Evolutionary conservation across 257 asterid species (phyloP), one percentile per base, ranked within the genome.

Genomic region (Plantago ovata): DNA sequence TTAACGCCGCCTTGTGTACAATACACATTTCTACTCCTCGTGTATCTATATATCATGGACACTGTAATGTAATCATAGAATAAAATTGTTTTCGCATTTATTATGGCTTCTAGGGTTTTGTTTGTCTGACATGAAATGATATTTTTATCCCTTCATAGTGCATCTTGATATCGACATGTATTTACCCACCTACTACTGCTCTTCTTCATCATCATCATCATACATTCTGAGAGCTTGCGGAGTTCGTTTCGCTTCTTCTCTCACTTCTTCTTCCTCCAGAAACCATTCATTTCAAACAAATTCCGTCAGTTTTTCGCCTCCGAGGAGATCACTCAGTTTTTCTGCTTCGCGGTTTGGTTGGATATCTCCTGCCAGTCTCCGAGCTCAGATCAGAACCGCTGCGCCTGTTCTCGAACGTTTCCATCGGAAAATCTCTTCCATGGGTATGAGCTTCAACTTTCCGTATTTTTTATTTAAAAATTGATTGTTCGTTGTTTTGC

Each of bases 381-480:
- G 68, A 68, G 82, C 89, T 75, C 94, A 73, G 81, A 82, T 82
- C 80, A 78, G 81, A 42, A 44, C 79, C 2, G 65, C 62, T 2
- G 68, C 85, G 53, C 79, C 93, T 11, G 72, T 70, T 58, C 45
- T 85, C 66, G 77, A 78, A 65, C 73, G 72, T 20, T 77, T 81
- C 63, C 79, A 84, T 28, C 81, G 86, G 63, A 83, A 66, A 67
- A 56, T 81, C 58, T 75, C 87, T 42, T 65, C 93, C 50, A 86
- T 86, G 95, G 95, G 95, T 86, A 86, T 60, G 50, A 42, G 3
- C 44, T 45, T 56, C 7, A 14, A 22, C 9, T 42, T 56, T 10
- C 14, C 24, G 15, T 71, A 9, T 70, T 60, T 38, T 54, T 41
- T 66, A 33, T 33, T 36, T 24, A 47, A n/a, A n/a, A n/a, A n/a